Percentiles rank a stretch among this genome's conserved stretches.
Evolutionary conservation across 345 rosid genomes (phyloP).

Genomic region (Syzygium oleosum): DNA sequence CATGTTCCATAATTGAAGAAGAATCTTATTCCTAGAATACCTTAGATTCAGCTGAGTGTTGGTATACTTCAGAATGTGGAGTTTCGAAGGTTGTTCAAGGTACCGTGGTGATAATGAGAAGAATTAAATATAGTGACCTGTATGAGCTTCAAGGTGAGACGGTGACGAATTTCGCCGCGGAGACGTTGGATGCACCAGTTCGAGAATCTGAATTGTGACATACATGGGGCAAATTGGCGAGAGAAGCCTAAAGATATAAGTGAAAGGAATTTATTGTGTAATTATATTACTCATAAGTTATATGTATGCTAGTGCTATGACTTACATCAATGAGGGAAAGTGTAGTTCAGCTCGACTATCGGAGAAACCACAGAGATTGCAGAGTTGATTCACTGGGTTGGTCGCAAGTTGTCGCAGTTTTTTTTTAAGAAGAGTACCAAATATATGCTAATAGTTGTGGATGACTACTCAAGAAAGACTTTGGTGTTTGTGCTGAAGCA

Average conservation of each 20-base stretch:
- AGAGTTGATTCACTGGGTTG: not conserved
- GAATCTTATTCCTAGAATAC: not conserved
- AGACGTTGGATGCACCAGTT: not conserved
- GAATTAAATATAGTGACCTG: not conserved
- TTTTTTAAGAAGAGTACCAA: fast-evolving
- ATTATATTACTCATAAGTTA: not conserved
- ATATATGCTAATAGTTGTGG: not conserved
- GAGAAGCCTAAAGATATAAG: not conserved
- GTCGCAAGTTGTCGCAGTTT: fast-evolving
- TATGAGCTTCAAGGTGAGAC: not conserved
- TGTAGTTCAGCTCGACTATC: not conserved
- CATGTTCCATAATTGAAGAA: not conserved
- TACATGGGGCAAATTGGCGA: not conserved
- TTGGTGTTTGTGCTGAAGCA: not conserved
- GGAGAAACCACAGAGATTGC: not conserved
- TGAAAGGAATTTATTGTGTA: not conserved
- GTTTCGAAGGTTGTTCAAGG: not conserved
- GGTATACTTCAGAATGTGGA: not conserved
- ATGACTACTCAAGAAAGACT: not conserved
- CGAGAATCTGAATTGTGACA: not conserved
- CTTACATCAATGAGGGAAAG: not conserved
- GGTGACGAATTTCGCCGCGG: not conserved
- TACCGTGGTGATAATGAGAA: not conserved
- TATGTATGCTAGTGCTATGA: not conserved
- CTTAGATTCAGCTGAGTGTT: not conserved